Base-by-base conservation (phyloP, 1,284 basidiomycete species). In the Tilletia indica region DNA sequence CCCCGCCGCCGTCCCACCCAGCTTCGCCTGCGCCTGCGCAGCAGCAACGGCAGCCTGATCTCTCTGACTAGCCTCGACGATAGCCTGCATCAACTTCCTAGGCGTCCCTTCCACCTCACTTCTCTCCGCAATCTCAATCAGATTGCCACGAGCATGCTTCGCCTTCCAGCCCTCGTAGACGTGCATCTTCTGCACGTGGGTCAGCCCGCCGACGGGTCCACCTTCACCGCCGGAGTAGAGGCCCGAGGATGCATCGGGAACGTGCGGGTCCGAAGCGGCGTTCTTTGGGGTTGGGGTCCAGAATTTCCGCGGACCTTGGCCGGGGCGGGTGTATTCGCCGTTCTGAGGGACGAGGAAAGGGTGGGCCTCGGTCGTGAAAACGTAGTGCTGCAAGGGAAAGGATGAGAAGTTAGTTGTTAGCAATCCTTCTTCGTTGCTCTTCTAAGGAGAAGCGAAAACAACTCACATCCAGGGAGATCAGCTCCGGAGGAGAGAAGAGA, bases 401-500 rank as follows among this genome's bases (percentile, higher is more conserved):
- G 34, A 58, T 12, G 21, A 19, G n/a, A 14, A 69, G 38, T 42
- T 0, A 19, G 70, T 31, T 31, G 25, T 31, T 31, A 2, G 3
- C 25, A 31, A 31, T 31, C 25, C 25, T 31, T 31, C 25, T 31
- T 31, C 25, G 25, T 31, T 31, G 25, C 25, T 25, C 9, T 47
- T 36, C 42, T 31, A 34, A 14, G 25, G 21, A 49, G 51, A n/a
- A 21, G 8, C 45, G 42, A 38, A 45, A 47, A 8, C 47, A 71
- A 73, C 72, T 72, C 58, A 73, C 86, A 80, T 89, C 88, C 19
- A 89, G 84, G n/a, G 86, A 87, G 42, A 89, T 77, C 25, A 87
- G 74, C 56, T 87, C 85, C 0, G 86, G 87, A 25, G 87, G 87
- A 19, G 86, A 86, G 74, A 88, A 88, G 5, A 85, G 80, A 58